Evolutionary conservation across 2,329 filamentous ascomycete species (phyloP).

Genomic region (Pestalotiopsis sp.): DNA sequence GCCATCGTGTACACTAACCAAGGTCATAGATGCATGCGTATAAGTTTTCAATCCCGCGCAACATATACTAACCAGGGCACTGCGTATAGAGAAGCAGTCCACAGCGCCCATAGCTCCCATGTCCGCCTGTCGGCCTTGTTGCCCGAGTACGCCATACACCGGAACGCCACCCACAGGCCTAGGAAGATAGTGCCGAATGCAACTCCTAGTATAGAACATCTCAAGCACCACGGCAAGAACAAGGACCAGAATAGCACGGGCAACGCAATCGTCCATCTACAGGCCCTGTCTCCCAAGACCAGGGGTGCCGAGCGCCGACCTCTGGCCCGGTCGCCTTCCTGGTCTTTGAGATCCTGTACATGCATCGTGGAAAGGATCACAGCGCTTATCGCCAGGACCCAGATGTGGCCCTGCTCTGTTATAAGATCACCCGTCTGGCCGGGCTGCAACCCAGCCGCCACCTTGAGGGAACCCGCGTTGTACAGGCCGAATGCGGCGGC

Average conservation of each 20-base stretch:
- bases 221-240: not conserved
- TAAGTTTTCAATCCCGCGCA: too few relatives aligned
- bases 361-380: constrained; percentile 6
- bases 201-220: not conserved
- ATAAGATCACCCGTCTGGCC: not conserved
- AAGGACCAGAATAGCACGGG: constrained; percentile 1
- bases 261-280: not conserved
- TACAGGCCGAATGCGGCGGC: not conserved
- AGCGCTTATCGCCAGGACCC: not conserved
- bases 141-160: not conserved
- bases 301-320: not conserved
- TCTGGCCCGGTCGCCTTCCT: not conserved
- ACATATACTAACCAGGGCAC: not conserved
- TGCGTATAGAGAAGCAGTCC: not conserved
- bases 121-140: not conserved
- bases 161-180: not conserved
- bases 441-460: not conserved
- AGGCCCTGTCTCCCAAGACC: not conserved
- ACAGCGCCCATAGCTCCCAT: not conserved
- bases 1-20: too few relatives aligned
- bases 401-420: not conserved
- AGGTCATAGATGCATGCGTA: too few relatives aligned
- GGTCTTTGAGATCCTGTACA: constrained; percentile 9
- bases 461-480: not conserved
- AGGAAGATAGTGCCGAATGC: not conserved